Base-by-base conservation (phyloP, 495 filamentous ascomycete genomes). In the Aspergillus funiculosus region DNA sequence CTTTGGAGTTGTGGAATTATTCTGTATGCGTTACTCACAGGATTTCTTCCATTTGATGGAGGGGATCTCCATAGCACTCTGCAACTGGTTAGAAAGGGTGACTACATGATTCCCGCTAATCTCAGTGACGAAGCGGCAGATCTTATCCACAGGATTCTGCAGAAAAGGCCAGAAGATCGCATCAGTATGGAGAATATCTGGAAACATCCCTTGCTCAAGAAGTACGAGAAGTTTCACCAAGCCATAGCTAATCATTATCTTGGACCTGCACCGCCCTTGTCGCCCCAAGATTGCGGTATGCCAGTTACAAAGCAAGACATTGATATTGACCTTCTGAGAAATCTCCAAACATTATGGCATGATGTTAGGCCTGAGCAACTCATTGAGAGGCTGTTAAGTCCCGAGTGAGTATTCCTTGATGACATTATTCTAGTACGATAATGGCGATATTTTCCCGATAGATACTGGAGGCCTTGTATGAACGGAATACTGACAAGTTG, bases 1-100 rank as follows among this genome's bases (percentile, higher is more conserved):
- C 83, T 95, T 42, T 98, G 92, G 92, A 94, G 88, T 62, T 85
- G 90, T 60, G 92, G 92, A 5, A 82, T 96, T 5, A 89, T 97
- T 22, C 67, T 99, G 0, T 97, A 81, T 54, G 89, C 85, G 10
- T 76, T 91, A 59, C 71, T 99, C 17, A 78, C 81, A 15, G 87
- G 87, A 1, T 78, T 72, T 39, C 72, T 95, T 2, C 92, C 92
- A 1, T 98, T 95, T 58, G 83, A 90, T 57, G 81, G 85, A 22
- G 74, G 78, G 0, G 62, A 79, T 34, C 55, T 85, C 13, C 50
- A 58, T 1, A 63, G 57, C 6, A 80, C 89, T 19, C 72, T 91
- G 37, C 56, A 62, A 1, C 77, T 83, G 50, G 86, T 94, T 9
- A 73, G 78, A 39, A 78, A 74, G 25, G 89, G 83, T 9, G 63